Evolutionary conservation across 2,329 filamentous ascomycete species (phyloP), one percentile per base, ranked within the genome.

Genomic region (Monilinia laxa): DNA sequence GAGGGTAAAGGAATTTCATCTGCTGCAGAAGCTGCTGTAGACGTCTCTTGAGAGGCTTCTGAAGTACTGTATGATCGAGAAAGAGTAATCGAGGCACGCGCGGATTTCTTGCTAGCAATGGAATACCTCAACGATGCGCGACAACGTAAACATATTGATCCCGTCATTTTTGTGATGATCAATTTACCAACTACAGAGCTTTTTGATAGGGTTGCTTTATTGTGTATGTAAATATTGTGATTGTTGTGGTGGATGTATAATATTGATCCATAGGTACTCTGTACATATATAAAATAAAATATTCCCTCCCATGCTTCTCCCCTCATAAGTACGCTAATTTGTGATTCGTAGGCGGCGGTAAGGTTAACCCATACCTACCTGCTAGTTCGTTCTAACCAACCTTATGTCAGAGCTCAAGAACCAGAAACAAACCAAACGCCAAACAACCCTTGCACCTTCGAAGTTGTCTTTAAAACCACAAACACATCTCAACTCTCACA

Each of bases 401-500:
- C 40, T 35, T 25, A 38, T 62, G 58, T 62, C 58, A 62, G 58
- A 62, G 45, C 58, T 49, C 25, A 25, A 60, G 28, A 20, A 23
- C 20, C n/a, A n/a, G 23, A 51, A 35, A 35, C 31, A 35, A 35
- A 35, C 31, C 31, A 35, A 7, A 35, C 31, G 7, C n/a, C n/a
- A 65, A 62, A 62, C 56, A 42, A 47, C 49, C 53, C 52, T 56
- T 63, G 38, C 56, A 58, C 49, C 49, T 51, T 51, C 6, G 38
- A 23, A 47, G 42, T 49, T 49, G 40, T 54, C 49, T 62, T 45
- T n/a, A 16, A 64, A 64, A 23, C 62, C 51, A 47, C 64, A n/a
- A 63, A 66, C 64, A 66, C 45, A 68, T 52, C 53, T 38, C 54
- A 68, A 56, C 65, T 65, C 49, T 58, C 57, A 53, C 83, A 3